These are phyloP conservation scores for Priceomyces medius DNA, from an alignment of 805 yeast genomes.

Conservation along the genomic window DNA sequence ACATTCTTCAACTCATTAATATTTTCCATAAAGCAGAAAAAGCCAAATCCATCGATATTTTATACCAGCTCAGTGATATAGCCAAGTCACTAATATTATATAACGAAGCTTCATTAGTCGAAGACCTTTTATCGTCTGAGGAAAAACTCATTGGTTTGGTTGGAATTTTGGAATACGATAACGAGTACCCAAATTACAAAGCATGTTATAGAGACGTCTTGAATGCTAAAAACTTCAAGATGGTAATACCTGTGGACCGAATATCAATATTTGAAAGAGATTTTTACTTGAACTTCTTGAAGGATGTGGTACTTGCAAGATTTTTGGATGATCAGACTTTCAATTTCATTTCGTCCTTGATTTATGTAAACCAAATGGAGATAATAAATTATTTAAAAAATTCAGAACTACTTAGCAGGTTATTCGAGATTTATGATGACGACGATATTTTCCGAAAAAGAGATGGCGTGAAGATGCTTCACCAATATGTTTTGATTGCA, in stretches of 20 bases:
- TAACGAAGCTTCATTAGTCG: constrained; percentile 53
- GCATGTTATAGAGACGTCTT: constrained; percentile 76
- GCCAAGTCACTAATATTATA: constrained; percentile 68
- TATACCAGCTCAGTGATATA: constrained; percentile 70
- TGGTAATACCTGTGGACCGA: constrained; percentile 63
- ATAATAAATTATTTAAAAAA: constrained; percentile 59
- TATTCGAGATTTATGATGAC: constrained; percentile 57
- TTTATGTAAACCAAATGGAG: constrained; percentile 66
- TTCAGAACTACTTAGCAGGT: constrained; percentile 50
- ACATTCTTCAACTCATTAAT: constrained; percentile 49
- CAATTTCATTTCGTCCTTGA: constrained; percentile 62
- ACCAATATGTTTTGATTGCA: constrained; percentile 76
- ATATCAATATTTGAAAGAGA: constrained; percentile 65
- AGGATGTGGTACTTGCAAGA: constrained; percentile 83
- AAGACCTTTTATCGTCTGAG: constrained; percentile 31
- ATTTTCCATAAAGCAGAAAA: constrained; percentile 59
- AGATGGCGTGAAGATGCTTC: constrained; percentile 75
- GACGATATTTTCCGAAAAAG: constrained; percentile 35
- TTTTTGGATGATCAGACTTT: constrained; percentile 78
- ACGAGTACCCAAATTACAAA: constrained; percentile 76
- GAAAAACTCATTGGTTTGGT: constrained; percentile 50
- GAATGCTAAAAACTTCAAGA: constrained; percentile 60
- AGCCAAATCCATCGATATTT: constrained; percentile 47
- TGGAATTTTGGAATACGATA: constrained; percentile 85
- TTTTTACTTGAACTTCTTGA: constrained; percentile 73